Evolutionary conservation across 345 rosid species (phyloP).

Genomic region (Turritis glabra): DNA sequence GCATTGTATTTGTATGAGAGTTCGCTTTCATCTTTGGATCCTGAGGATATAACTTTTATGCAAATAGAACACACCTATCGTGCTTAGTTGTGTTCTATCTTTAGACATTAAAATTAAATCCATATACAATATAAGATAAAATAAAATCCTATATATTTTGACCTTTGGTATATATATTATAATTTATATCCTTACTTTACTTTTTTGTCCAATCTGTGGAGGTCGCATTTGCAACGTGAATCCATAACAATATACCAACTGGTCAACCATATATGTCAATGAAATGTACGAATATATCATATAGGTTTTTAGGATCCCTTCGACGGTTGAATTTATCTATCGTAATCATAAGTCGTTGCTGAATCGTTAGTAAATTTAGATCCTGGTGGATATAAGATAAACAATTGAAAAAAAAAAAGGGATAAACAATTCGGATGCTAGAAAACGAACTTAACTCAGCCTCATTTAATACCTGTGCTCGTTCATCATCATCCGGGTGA

Average conservation of each 20-base stretch:
- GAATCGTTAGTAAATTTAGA: too few species aligned
- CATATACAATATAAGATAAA: not conserved
- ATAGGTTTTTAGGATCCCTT: too few species aligned
- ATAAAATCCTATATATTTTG: not conserved
- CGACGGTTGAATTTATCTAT: not conserved
- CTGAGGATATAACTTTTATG: slow-evolving; percentile 34
- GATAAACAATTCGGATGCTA: too few species aligned
- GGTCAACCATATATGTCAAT: not conserved
- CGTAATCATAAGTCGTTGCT: not conserved
- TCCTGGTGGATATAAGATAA: too few species aligned
- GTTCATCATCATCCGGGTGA: too few species aligned
- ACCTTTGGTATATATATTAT: not conserved
- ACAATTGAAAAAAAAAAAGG: too few species aligned
- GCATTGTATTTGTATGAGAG: slow-evolving; percentile 13
- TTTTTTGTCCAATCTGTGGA: not conserved
- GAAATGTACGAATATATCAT: not conserved
- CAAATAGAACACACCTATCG: slow-evolving; percentile 24
- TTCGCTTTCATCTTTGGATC: slow-evolving; percentile 29
- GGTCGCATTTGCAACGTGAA: slow-evolving; percentile 10
- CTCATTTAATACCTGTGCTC: too few species aligned
- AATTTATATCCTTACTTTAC: not conserved
- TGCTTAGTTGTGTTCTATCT: slow-evolving; percentile 18
- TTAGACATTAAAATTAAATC: not conserved
- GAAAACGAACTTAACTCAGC: too few species aligned
- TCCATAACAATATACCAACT: not conserved